These are phyloP conservation scores for Lactarius hengduanensis DNA, from an alignment of 768 basidiomycete species.

Conservation along the genomic window DNA sequence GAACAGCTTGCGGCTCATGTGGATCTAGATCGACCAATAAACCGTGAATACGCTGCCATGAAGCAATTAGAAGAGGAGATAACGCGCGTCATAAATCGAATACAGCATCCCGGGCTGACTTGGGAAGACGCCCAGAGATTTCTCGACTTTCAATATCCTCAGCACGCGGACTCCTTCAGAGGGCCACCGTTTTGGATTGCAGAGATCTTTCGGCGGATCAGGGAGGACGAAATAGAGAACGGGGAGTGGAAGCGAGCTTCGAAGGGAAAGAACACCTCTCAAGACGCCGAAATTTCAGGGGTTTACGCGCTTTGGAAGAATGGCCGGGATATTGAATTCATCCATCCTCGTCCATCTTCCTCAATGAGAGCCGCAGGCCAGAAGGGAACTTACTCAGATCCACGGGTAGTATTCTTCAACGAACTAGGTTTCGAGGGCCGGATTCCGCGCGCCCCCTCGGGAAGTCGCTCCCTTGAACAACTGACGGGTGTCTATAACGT, in stretches of 20 bases:
- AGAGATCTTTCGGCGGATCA: background rate
- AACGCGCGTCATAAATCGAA: slow-evolving; percentile 42
- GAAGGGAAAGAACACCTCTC: slow-evolving; percentile 8
- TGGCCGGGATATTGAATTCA: slow-evolving; percentile 24
- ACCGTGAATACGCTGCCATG: slow-evolving; percentile 39
- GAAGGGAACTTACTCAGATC: background rate
- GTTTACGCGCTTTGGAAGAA: slow-evolving; percentile 27
- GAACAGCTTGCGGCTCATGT: slow-evolving; percentile 47
- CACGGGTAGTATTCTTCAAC: slow-evolving; percentile 37
- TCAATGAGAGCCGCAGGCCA: background rate
- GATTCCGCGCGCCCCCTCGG: slow-evolving; percentile 41
- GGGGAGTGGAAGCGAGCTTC: slow-evolving; percentile 18
- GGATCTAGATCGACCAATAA: slow-evolving; percentile 40
- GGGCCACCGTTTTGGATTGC: slow-evolving; percentile 40
- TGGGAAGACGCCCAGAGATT: slow-evolving; percentile 41
- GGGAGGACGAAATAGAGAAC: slow-evolving; percentile 22
- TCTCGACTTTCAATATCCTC: slow-evolving; percentile 47
- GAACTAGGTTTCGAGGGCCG: slow-evolving; percentile 36
- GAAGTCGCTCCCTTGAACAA: slow-evolving; percentile 41
- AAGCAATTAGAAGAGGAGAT: slow-evolving; percentile 50
- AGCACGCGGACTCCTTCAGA: slow-evolving; percentile 44
- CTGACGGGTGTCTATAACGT: slow-evolving; percentile 38
- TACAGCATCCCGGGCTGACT: slow-evolving; percentile 22
- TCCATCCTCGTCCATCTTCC: slow-evolving; percentile 2
- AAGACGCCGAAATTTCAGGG: slow-evolving; percentile 10